A percentile compares a stretch with the other conserved stretches of the same genome.
Evolutionary conservation across 1,284 basidiomycete genomes (phyloP).

Genomic region (Ustilago crameri): DNA sequence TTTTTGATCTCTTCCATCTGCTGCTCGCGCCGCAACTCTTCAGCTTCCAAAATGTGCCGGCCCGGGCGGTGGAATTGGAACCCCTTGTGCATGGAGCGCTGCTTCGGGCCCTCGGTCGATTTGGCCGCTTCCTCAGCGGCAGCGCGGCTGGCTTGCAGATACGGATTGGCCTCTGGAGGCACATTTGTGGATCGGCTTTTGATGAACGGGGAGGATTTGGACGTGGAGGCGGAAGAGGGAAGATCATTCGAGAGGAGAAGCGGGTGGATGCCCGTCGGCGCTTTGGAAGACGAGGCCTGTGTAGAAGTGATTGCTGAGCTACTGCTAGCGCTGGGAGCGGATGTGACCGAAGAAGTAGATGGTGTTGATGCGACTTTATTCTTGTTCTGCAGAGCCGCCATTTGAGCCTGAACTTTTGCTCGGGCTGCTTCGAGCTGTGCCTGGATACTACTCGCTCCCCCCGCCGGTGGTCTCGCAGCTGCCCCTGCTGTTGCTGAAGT

Average conservation of each 20-base stretch:
- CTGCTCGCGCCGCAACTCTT: conserved; percentile 68
- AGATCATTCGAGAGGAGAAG: conserved; percentile 42
- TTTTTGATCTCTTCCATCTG: conserved; percentile 91
- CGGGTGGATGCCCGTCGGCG: conserved; percentile 59
- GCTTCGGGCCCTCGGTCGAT: conserved; percentile 35
- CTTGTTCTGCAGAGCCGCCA: conserved; percentile 28
- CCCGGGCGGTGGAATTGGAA: conserved; percentile 65
- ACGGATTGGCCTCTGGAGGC: conserved; percentile 51
- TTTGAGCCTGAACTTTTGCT: conserved; percentile 47
- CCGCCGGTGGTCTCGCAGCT: not conserved
- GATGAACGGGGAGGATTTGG: conserved; percentile 15
- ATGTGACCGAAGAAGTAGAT: not conserved
- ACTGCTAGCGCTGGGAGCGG: not conserved
- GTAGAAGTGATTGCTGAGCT: conserved; percentile 3
- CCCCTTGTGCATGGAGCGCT: conserved; percentile 52
- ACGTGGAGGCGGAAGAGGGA: conserved; percentile 6
- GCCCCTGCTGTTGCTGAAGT: not conserved
- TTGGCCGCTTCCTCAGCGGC: conserved; percentile 14
- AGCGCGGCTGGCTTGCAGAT: conserved; percentile 41
- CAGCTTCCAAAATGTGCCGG: conserved; percentile 60
- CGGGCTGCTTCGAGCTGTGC: conserved; percentile 56
- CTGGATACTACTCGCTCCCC: conserved; percentile 27
- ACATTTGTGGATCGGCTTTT: conserved; percentile 9
- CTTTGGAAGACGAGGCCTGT: conserved; percentile 11
- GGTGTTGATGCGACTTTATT: conserved; percentile 1